phyloP scores from a whole-genome alignment of 78 protist genomes.

The Protostelium mycophagum region DNA sequence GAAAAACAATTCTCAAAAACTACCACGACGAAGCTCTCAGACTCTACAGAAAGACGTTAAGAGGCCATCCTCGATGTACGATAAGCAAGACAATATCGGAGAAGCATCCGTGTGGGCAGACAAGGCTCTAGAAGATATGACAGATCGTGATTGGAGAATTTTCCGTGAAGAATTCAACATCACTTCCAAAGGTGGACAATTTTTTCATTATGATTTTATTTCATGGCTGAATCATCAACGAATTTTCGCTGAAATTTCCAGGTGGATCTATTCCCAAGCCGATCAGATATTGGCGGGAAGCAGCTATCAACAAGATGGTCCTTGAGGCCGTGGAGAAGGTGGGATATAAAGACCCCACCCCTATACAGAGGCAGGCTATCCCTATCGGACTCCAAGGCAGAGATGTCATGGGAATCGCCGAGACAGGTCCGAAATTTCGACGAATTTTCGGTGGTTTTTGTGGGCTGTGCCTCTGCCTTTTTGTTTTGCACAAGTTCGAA shows the following conservation, averaged over 20 bases:
- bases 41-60: background rate
- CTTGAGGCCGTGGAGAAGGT: conserved; percentile 36
- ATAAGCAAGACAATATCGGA: background rate
- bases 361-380: conserved; percentile 83
- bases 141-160: conserved; percentile 96
- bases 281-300: conserved; percentile 59
- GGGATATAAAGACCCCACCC: conserved; percentile 79
- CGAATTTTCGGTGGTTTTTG: conserved; percentile 6
- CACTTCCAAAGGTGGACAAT: conserved; percentile 63
- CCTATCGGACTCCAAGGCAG: conserved; percentile 73
- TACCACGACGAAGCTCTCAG: background rate
- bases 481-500: background rate
- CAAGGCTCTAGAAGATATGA: conserved; percentile 85
- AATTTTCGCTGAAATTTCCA: background rate
- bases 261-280: conserved; percentile 65
- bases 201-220: too few relatives aligned
- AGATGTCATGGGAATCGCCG: conserved; percentile 81
- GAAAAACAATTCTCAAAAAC: background rate
- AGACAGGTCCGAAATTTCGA: conserved; percentile 70
- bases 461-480: background rate
- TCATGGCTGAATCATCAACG: too few relatives aligned
- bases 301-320: conserved; percentile 23
- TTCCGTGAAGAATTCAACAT: conserved; percentile 92
- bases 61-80: background rate
- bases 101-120: conserved; percentile 84